Base-by-base conservation (phyloP, 1,284 basidiomycete genomes). In the Salmacisia buchloeana region DNA sequence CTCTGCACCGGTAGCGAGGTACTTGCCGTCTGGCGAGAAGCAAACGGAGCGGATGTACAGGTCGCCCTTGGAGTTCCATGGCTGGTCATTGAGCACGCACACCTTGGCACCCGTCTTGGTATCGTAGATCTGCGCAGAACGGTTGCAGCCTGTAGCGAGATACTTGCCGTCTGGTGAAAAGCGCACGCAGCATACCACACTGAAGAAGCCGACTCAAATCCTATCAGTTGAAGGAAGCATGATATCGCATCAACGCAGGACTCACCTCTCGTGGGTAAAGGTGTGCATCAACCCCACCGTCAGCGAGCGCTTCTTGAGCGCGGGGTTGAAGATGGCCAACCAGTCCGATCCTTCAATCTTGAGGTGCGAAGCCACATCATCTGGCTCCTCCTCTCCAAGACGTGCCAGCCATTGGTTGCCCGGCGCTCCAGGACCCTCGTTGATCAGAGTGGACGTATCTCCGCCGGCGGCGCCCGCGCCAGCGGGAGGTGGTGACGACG, bases 241-340 rank as follows among this genome's bases (percentile, higher is more conserved):
- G 23, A 25, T 13, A 10, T 18, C 38, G 21, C 34, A 12, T n/a
- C 15, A 18, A 6, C 13, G 33, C 57, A 25, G 9, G 4, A 56
- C 63, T 61, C 36, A 39, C 90, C 90, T 94, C 80, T 96, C 92
- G 80, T 98, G 94, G 76, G 88, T 87, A 35, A 98, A 83, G 1
- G 90, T 96, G 80, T 97, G 92, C 23, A 93, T 88, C 62, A 97
- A 81, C 56, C 83, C 84, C n/a, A 98, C 91, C 79, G 97, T 92
- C 62, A 96, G 82, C 64, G 86, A 85, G 58, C 88, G 84, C 82
- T 92, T 90, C 31, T 25, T 4, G 25, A 83, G 86, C 73, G 89
- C 88, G 15, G 90, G 89, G 79, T 92, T 96, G 84, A 92, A 97
- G 60, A 96, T 86, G 21, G 91, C 92, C 75, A 94, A 90, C 94